Evolutionary conservation across 2,329 filamentous ascomycete species (phyloP).

Genomic region (Fusarium illudens): DNA sequence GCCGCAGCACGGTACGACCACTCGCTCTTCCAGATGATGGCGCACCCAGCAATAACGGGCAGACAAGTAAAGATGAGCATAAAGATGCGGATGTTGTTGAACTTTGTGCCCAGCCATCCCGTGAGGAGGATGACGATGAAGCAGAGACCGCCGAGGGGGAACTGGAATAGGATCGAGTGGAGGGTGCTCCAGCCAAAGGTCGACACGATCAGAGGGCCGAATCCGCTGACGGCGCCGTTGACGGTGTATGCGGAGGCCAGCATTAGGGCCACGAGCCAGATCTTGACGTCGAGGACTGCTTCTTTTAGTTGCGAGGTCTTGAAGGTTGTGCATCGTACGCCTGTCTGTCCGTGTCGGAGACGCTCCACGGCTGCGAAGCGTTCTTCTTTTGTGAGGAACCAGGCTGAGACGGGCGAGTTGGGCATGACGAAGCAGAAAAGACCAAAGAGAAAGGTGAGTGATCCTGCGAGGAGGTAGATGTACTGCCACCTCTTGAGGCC

Average conservation of each 20-base stretch:
- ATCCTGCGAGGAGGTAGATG: conserved; percentile 72
- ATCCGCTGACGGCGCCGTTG: conserved; percentile 75
- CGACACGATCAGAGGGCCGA: conserved; percentile 75
- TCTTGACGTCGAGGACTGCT: conserved; percentile 65
- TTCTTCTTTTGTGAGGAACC: conserved; percentile 73
- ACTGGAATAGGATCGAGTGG: conserved; percentile 76
- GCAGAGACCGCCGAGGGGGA: conserved; percentile 75
- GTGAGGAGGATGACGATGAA: conserved; percentile 71
- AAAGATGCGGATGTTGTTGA: conserved; percentile 70
- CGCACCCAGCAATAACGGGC: conserved; percentile 77
- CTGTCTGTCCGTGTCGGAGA: conserved; percentile 68
- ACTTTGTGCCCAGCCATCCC: conserved; percentile 68
- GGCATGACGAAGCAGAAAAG: conserved; percentile 71
- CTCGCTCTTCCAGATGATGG: conserved; percentile 74
- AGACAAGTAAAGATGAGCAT: conserved; percentile 73
- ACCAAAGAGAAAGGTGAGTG: conserved; percentile 70
- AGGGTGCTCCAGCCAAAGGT: conserved; percentile 73
- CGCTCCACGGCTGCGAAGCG: conserved; percentile 71
- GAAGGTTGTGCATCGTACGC: conserved; percentile 67
- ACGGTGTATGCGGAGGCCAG: conserved; percentile 77
- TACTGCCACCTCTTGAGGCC: conserved; percentile 72
- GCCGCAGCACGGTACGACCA: conserved; percentile 72
- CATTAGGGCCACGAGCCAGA: conserved; percentile 71
- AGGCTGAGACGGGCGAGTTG: conserved; percentile 71
- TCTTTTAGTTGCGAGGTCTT: conserved; percentile 68